Base-by-base conservation (phyloP, 768 basidiomycete species). In the Clitopilus hobsonii region DNA sequence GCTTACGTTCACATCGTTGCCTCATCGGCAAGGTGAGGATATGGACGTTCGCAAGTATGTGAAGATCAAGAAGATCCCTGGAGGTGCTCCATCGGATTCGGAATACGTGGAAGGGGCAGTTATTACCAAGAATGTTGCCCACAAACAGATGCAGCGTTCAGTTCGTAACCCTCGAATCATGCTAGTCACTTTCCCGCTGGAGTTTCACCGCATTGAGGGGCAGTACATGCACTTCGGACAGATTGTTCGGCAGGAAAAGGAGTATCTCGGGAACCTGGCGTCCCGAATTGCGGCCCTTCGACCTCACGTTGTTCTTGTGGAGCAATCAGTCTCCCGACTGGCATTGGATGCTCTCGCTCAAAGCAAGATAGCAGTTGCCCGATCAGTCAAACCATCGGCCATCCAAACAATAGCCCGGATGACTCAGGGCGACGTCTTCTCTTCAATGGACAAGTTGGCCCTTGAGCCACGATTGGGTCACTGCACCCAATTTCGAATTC, bases 1-100 rank as follows among this genome's bases (percentile, higher is more conserved):
- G 54, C 75, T 95, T 55, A 89, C 91, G 0, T 91, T 94, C 66
- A 88, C 88, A 2, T 64, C 78, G 5, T 67, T 79, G 23, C 78
- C 80, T 49, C 85, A 91, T 59, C 81, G 86, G 5, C 86, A 91
- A 65, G 93, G 93, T 1, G 91, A 94, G 61, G 90, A 92, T 59
- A 94, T 98, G 85, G 97, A 98, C 68, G 88, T 97, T 22, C 79
- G 96, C 27, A 83, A 88, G 32, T 97, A 96, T 62, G 94, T 98
- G 48, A 98, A 98, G 73, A 95, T 98, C 71, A 98, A 99, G 76
- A 96, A 96, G 71, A 89, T 98, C 14, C 96, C 97, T 0, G 97
- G 97, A 22, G 97, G 97, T 3, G 76, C 82, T 30, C 94, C 96
- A 18, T 81, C 77, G 24, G 93, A 99, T 68, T 97, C 94, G 4